These are phyloP conservation scores for Cryptococcus sp. DNA, from an alignment of 1,284 basidiomycete genomes.

Conservation along the genomic window DNA sequence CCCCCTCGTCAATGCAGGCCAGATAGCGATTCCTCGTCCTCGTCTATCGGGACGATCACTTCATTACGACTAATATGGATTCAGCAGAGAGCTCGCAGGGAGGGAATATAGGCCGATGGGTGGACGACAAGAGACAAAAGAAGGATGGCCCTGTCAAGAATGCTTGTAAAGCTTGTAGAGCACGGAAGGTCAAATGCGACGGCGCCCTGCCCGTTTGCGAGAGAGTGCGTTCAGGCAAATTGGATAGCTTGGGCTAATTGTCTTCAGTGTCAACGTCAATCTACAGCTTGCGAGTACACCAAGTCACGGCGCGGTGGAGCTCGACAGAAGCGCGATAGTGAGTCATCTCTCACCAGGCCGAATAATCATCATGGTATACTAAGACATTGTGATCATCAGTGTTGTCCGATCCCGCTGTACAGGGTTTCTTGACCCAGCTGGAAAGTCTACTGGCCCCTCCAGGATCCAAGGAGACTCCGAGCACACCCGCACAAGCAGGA, in stretches of 20 bases:
- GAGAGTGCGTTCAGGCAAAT: slow-evolving; percentile 35
- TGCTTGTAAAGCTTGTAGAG: slow-evolving; percentile 52
- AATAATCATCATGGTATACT: no score
- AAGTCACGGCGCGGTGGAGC: slow-evolving; percentile 53
- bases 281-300: slow-evolving; percentile 50
- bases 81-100: background rate
- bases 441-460: slow-evolving; percentile 35
- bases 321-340: slow-evolving; percentile 48
- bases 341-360: background rate
- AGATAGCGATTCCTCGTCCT: no score
- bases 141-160: slow-evolving; percentile 34
- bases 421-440: slow-evolving; percentile 22
- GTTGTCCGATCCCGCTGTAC: no score
- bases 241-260: no score
- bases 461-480: slow-evolving; percentile 10
- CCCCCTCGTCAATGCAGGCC: no score
- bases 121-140: background rate
- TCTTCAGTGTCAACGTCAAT: background rate
- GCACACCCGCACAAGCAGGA: slow-evolving; percentile 1
- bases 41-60: no score
- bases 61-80: no score
- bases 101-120: slow-evolving; percentile 11
- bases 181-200: slow-evolving; percentile 54
- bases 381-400: no score
- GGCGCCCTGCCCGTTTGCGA: slow-evolving; percentile 50